phyloP scores from a whole-genome alignment of 2,329 filamentous ascomycete species.

The Trichoderma polysporum region DNA sequence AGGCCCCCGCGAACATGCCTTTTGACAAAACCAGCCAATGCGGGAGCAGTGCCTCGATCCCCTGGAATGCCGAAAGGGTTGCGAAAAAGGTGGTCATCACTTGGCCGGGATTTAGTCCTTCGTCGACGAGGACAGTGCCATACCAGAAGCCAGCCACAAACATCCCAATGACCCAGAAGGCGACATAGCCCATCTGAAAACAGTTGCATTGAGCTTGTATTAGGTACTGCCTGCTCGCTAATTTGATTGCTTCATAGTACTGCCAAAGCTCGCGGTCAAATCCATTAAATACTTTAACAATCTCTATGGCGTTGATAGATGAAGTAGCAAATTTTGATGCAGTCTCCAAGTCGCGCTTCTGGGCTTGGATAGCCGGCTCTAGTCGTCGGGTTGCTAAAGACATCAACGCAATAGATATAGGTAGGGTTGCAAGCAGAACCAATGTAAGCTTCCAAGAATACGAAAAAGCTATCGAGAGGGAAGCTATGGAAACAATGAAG shows the following conservation, averaged over 20 bases:
- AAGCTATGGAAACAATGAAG: conserved; percentile 61
- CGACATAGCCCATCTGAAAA: conserved; percentile 69
- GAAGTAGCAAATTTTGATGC: conserved; percentile 72
- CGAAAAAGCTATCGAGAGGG: conserved; percentile 70
- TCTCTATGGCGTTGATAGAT: conserved; percentile 72
- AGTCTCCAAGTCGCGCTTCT: conserved; percentile 64
- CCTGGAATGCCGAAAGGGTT: conserved; percentile 72
- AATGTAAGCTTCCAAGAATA: conserved; percentile 83
- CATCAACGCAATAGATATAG: conserved; percentile 63
- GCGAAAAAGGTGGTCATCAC: conserved; percentile 86
- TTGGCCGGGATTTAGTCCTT: conserved; percentile 60
- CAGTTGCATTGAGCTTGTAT: conserved; percentile 68
- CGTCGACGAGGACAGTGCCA: conserved; percentile 66
- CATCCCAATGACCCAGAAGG: conserved; percentile 71
- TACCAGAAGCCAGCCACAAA: conserved; percentile 93
- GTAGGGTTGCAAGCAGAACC: conserved; percentile 71
- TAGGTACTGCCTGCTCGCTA: conserved; percentile 63
- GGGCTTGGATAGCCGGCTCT: conserved; percentile 64
- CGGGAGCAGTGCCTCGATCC: conserved; percentile 71
- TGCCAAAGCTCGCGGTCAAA: conserved; percentile 66
- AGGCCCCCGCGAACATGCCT: conserved; percentile 70
- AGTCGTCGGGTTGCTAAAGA: conserved; percentile 60
- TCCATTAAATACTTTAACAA: conserved; percentile 83
- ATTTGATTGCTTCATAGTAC: conserved; percentile 58
- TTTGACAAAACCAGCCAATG: conserved; percentile 77